phyloP scores from a whole-genome alignment of 208 protist species.

The Trypanosomatidae sp. region DNA sequence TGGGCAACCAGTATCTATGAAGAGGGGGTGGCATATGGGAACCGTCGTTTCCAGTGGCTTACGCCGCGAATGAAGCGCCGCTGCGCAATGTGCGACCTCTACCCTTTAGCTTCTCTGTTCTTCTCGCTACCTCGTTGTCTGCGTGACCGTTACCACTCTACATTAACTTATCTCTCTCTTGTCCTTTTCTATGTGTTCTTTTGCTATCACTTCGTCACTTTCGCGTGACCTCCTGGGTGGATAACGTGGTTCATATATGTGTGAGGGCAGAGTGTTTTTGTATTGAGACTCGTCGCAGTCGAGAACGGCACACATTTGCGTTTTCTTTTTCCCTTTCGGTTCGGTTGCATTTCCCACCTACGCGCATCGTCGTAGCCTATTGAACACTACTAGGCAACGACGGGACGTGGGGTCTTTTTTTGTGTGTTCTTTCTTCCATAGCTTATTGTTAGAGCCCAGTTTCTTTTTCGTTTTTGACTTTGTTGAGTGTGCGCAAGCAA shows the following conservation, averaged over 20 bases:
- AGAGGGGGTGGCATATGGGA: neutral
- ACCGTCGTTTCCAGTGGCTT: neutral
- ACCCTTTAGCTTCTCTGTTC: neutral
- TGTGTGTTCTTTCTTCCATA: neutral
- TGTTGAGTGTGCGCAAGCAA: no score
- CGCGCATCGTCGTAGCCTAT: neutral
- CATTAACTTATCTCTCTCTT: no score
- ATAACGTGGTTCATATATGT: neutral
- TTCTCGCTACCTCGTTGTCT: neutral
- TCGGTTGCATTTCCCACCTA: neutral
- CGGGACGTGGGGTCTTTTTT: neutral
- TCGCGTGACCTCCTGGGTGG: neutral
- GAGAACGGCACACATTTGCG: neutral
- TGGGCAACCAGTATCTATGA: neutral
- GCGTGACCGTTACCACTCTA: neutral
- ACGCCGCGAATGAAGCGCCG: neutral
- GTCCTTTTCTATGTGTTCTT: neutral
- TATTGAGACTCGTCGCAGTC: neutral
- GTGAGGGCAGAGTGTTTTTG: neutral
- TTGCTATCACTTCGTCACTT: neutral
- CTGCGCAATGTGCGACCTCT: neutral
- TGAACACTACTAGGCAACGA: neutral
- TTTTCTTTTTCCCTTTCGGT: neutral
- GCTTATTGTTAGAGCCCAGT: neutral
- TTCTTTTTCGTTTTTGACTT: neutral